These are phyloP conservation scores for Plantago lanceolata DNA, from an alignment of 305 asterid genomes.

Conservation along the genomic window DNA sequence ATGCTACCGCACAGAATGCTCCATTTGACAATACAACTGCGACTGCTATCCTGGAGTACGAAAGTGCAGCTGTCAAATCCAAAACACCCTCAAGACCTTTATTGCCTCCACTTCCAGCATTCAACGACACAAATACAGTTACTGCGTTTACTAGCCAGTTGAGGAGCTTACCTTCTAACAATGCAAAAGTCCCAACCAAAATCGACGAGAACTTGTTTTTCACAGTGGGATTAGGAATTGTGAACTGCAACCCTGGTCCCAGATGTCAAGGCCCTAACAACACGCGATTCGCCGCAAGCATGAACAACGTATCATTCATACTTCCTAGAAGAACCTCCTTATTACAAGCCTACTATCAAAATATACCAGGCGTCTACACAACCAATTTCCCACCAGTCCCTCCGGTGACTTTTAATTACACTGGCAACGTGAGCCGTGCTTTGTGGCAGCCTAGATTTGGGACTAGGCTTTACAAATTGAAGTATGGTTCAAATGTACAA, in stretches of 20 bases:
- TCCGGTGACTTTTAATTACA: constrained; percentile 52
- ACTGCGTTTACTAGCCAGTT: constrained; percentile 55
- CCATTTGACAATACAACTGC: constrained; percentile 69
- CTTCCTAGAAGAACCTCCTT: constrained; percentile 49
- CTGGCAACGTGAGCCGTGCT: constrained; percentile 61
- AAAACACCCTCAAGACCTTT: constrained; percentile 30
- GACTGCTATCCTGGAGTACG: constrained; percentile 11
- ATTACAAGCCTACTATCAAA: constrained; percentile 66
- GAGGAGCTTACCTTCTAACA: constrained; percentile 33
- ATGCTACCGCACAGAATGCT: constrained; percentile 54
- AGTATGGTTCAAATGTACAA: constrained; percentile 60
- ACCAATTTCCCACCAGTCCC: constrained; percentile 65
- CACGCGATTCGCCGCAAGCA: constrained; percentile 69
- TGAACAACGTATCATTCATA: constrained; percentile 70
- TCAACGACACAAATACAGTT: constrained; percentile 54
- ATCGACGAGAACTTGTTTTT: constrained; percentile 61
- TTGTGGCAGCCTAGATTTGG: constrained; percentile 59
- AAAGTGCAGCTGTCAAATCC: neutral
- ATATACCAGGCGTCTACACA: constrained; percentile 47
- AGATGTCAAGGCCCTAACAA: constrained; percentile 75
- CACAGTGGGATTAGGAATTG: constrained; percentile 65
- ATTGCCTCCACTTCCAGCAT: constrained; percentile 53
- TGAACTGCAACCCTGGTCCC: constrained; percentile 63
- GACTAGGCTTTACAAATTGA: constrained; percentile 61
- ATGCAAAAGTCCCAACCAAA: constrained; percentile 35